These are phyloP conservation scores for Manihot esculenta DNA, from an alignment of 441 rosid species.

Conservation along the genomic window DNA sequence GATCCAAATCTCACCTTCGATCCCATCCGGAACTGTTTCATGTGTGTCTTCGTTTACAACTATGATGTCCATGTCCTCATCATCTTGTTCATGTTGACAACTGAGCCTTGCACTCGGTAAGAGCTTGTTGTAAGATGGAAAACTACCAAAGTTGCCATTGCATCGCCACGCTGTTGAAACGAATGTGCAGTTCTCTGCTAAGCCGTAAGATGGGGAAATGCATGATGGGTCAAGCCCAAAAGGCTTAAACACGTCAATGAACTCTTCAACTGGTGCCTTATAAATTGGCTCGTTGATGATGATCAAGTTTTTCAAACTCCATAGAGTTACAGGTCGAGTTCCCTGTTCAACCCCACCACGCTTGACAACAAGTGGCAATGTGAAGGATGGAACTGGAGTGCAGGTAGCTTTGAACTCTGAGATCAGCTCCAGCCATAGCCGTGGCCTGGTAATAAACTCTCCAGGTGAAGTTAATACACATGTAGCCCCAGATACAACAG, in stretches of 20 bases:
- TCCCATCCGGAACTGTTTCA: conserved; percentile 46
- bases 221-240: conserved; percentile 45
- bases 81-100: conserved; percentile 27
- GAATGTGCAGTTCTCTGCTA: conserved; percentile 66
- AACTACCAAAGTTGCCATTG: conserved; percentile 9
- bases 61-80: conserved; percentile 46
- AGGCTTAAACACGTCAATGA: conserved; percentile 33
- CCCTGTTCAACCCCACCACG: conserved; percentile 42
- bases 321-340: conserved; percentile 24
- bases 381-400: conserved; percentile 64
- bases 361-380: conserved; percentile 54
- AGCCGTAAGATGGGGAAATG: conserved; percentile 66
- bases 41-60: conserved; percentile 52
- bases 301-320: conserved; percentile 50
- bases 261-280: conserved; percentile 42
- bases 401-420: conserved; percentile 51
- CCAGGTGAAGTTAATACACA: conserved; percentile 45
- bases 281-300: conserved; percentile 63
- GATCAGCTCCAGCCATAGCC: conserved; percentile 61
- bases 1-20: conserved; percentile 67
- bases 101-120: conserved; percentile 50
- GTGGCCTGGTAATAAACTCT: conserved; percentile 43
- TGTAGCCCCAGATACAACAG: conserved; percentile 52
- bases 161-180: conserved; percentile 65
- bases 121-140: conserved; percentile 45